phyloP scores from a whole-genome alignment of 73 alveolate species.

The Uronychia binucleata region DNA sequence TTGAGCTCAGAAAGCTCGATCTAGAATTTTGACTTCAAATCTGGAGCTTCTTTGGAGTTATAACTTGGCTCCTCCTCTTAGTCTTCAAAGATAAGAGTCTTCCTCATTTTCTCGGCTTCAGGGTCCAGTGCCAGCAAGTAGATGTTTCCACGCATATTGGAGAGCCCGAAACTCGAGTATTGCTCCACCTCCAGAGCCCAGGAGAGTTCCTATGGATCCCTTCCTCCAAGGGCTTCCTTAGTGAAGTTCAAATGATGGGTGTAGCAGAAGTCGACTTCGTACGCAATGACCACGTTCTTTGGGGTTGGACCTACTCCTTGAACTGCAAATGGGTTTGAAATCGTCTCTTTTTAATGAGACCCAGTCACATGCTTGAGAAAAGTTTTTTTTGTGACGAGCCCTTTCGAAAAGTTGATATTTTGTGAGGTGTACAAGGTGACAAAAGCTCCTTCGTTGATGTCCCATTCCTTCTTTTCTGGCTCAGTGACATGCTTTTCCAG shows the following conservation, averaged over 20 bases:
- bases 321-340: not conserved
- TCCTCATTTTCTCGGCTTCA: not conserved
- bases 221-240: constrained; percentile 14
- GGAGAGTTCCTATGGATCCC: not conserved
- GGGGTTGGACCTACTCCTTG: not conserved
- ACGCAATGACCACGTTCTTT: not conserved
- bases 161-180: constrained; percentile 8
- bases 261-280: not conserved
- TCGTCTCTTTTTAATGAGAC: not conserved
- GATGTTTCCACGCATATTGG: constrained; percentile 21
- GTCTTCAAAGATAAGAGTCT: not conserved
- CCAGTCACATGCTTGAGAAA: constrained; percentile 8
- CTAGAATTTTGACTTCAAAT: no score
- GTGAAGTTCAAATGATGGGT: not conserved
- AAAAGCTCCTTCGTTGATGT: constrained; percentile 3
- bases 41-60: not conserved
- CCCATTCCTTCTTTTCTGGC: not conserved
- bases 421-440: constrained; percentile 12
- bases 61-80: not conserved
- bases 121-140: not conserved
- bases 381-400: constrained; percentile 6
- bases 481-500: constrained; percentile 4
- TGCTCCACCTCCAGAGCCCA: constrained; percentile 35
- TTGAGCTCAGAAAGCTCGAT: no score
- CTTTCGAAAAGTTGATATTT: constrained; percentile 26